A percentile compares a stretch with the other conserved stretches of the same genome.
Evolutionary conservation across 164 flowering plant genomes (phyloP).

Genomic region (Magnolia kwangsiensis): DNA sequence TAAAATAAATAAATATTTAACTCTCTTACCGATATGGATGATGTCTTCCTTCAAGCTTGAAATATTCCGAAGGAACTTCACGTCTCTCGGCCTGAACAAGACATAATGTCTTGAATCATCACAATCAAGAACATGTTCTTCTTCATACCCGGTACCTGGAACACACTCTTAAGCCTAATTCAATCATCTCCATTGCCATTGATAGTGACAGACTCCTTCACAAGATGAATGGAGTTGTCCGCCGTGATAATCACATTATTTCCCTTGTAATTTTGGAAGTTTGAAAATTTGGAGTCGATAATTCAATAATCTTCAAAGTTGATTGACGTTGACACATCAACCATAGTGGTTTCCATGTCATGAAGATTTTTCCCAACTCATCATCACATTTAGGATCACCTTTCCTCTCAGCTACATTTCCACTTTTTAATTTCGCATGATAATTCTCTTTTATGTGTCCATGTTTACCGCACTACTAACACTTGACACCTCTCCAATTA

Average conservation of each 20-base stretch:
- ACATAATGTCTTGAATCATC: neutral
- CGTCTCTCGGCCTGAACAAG: slow-evolving; percentile 14
- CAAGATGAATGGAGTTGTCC: neutral
- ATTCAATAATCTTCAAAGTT: slow-evolving; percentile 1
- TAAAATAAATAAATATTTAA: slow-evolving; percentile 13
- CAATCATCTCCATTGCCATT: slow-evolving; percentile 6
- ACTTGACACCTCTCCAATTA: slow-evolving; percentile 1
- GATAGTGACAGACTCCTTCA: neutral
- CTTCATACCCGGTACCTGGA: slow-evolving; percentile 14
- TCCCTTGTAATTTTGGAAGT: neutral
- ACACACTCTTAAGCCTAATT: slow-evolving; percentile 11
- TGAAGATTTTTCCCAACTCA: neutral
- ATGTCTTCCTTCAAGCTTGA: neutral
- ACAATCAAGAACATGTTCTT: slow-evolving; percentile 3
- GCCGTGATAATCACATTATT: neutral
- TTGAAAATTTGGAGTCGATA: neutral
- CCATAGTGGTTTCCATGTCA: neutral
- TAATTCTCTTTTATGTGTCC: neutral
- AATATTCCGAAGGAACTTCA: slow-evolving; percentile 10
- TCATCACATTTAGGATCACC: neutral
- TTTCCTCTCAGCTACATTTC: neutral
- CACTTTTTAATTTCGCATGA: neutral
- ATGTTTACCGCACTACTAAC: neutral
- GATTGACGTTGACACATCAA: neutral
- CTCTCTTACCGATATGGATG: slow-evolving; percentile 8